phyloP scores from a whole-genome alignment of 495 filamentous ascomycete genomes.

The Neurospora terricola region DNA sequence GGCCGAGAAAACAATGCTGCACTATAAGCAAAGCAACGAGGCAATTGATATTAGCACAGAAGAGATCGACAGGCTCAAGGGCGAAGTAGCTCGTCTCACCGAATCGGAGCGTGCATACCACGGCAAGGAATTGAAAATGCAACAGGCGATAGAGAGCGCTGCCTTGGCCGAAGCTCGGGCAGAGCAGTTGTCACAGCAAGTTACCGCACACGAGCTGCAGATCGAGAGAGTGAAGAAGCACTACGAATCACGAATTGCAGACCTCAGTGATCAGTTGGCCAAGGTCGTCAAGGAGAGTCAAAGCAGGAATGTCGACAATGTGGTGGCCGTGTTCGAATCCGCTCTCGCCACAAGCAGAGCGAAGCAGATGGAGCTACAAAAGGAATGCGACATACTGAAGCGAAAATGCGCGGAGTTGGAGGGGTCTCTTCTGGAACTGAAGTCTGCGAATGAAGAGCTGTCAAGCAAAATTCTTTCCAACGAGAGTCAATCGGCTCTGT shows the following conservation, averaged over 20 bases:
- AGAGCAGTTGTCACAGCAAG: constrained; percentile 38
- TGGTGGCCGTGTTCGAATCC: constrained; percentile 26
- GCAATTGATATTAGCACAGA: constrained; percentile 47
- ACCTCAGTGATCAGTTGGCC: constrained; percentile 30
- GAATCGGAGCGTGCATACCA: constrained; percentile 47
- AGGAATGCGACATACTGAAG: constrained; percentile 29
- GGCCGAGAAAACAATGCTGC: constrained; percentile 50
- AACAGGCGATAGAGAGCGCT: constrained; percentile 38
- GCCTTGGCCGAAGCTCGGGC: constrained; percentile 42
- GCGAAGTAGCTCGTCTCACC: constrained; percentile 48
- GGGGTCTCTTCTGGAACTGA: constrained; percentile 25
- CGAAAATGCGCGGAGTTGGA: constrained; percentile 32
- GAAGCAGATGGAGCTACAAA: constrained; percentile 33
- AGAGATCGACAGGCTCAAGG: constrained; percentile 47
- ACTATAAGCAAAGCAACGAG: constrained; percentile 47
- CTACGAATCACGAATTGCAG: constrained; percentile 36
- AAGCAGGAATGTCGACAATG: constrained; percentile 23
- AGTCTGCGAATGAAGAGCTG: background rate
- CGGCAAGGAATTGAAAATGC: constrained; percentile 44
- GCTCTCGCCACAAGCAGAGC: constrained; percentile 28
- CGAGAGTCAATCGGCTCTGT: background rate
- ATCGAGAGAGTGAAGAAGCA: constrained; percentile 31
- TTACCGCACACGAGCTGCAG: constrained; percentile 44
- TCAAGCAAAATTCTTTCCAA: background rate
- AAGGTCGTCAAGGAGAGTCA: constrained; percentile 33